Evolutionary conservation across 2,329 filamentous ascomycete genomes (phyloP), one percentile per base, ranked within the genome.

Genomic region (Beauveria sp.): DNA sequence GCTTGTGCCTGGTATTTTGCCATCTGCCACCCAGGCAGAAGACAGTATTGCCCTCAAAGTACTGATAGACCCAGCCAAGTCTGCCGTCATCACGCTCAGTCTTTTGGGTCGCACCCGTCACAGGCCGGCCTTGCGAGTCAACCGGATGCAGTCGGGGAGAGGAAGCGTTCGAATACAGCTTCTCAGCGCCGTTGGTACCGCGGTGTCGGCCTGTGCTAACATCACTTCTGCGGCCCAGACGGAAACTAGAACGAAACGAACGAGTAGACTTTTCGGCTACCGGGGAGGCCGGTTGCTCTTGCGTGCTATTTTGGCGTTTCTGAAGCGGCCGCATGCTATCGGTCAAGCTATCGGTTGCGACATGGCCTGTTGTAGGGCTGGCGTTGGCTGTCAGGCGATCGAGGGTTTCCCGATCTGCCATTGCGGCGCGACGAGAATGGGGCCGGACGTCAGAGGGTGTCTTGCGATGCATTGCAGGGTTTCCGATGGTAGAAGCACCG

Each of bases 11-110:
- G 41, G 94, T 89, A 73, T 97, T 97, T 70, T 97, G 91, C 63
- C 94, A 80, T 62, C 94, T 84, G 8, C 94, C 94, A 40, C 90
- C 89, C 62, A 90, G 80, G 72, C 87, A 96, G 71, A 99, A 99
- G 26, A 92, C 79, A 0, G 91, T 96, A 70, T 97, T 99, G 51
- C 94, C 94, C 50, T 90, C 84, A 69, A 97, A 97, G 72, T 96
- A 96, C 71, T 97, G 85, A 74, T 93, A 89, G 68, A 97, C 96
- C 66, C 83, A 87, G 56, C 90, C 63, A 61, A 55, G 65, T 67
- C 62, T 26, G 64, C 52, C 47, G 59, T 66, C 62, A 61, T 41
- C 70, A 68, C 56, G 43, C 34, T 68, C 44, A 41, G 62, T 63
- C 64, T 67, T 59, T 18, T 63, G 61, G 12, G 70, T 66, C 46